Base-by-base conservation (phyloP, 2,329 filamentous ascomycete species). In the Neofusicoccum umdonicola region DNA sequence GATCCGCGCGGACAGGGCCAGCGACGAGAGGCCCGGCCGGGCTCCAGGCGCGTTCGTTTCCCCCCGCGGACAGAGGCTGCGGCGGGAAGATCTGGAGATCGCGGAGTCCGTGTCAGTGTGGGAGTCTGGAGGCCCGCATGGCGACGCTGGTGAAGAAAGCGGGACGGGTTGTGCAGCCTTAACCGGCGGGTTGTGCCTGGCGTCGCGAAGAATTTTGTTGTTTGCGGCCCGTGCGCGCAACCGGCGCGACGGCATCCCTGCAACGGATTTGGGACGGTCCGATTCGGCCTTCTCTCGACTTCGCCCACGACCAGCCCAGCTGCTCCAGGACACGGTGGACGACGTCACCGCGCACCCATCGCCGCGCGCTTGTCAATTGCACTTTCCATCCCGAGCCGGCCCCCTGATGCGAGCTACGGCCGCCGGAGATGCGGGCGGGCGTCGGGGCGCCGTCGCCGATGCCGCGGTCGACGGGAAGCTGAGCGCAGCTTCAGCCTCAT, bases 51-150 rank as follows among this genome's bases (percentile, higher is more conserved):
- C 34, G 19, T n/a, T 17, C 22, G 39, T 15, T n/a, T 35, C 12
- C 8, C 56, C 56, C 41, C 56, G 42, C 56, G 17, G 27, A 37
- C 27, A 13, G 5, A 19, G 9, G 31, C 19, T 22, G 31, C 19
- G 39, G 54, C 56, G 52, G 22, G 19, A 52, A 42, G 22, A 54
- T 62, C 48, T 37, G 58, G 65, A 52, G 35, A 48, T 27, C 37
- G 42, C 39, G 41, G 47, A 22, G 48, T 39, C 39, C 56, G 56
- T 47, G 42, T 60, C n/a, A n/a, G 5, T n/a, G 56, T 47, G 44
- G 39, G 50, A 62, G 19, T 39, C 31, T 64, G 65, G 65, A 68
- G 69, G 27, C 27, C 27, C 27, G 27, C 27, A 31, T 31, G 27
- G 4, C 27, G 27, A 31, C 4, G 27, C 27, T 61, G 34, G n/a